Percentiles rank a stretch among this genome's conserved stretches.
These are phyloP conservation scores for Lachnellula willkommii DNA, from an alignment of 2,329 filamentous ascomycete genomes.

Conservation along the genomic window DNA sequence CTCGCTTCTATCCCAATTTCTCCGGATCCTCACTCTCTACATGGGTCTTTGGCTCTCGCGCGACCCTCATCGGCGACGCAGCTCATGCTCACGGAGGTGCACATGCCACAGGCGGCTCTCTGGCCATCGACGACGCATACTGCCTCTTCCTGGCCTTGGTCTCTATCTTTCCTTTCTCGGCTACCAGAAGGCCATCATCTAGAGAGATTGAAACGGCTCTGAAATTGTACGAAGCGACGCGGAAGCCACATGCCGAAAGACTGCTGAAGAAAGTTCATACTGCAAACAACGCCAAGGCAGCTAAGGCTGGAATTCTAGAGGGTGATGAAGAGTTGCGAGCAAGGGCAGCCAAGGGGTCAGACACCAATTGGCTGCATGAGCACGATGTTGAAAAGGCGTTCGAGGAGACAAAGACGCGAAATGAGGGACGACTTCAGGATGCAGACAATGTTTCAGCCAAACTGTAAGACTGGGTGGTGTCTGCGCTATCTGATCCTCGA, in stretches of 20 bases:
- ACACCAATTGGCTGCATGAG: slow-evolving; percentile 27
- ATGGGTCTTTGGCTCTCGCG: slow-evolving; percentile 30
- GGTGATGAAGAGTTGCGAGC: slow-evolving; percentile 28
- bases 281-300: slow-evolving; percentile 9
- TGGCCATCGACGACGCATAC: slow-evolving; percentile 38
- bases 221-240: slow-evolving; percentile 32
- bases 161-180: slow-evolving; percentile 11
- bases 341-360: slow-evolving; percentile 51
- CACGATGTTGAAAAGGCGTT: slow-evolving; percentile 27
- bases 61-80: slow-evolving; percentile 35
- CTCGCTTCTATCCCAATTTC: slow-evolving; percentile 34
- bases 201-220: slow-evolving; percentile 23
- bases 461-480: neutral
- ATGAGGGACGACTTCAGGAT: neutral
- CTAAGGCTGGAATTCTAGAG: slow-evolving; percentile 13
- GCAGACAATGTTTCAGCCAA: neutral
- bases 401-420: slow-evolving; percentile 5
- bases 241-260: slow-evolving; percentile 33
- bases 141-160: slow-evolving; percentile 25
- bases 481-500: neutral
- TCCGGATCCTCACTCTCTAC: slow-evolving; percentile 29
- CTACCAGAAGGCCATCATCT: slow-evolving; percentile 10
- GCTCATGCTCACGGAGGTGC: slow-evolving; percentile 37
- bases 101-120: slow-evolving; percentile 35
- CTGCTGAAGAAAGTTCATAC: slow-evolving; percentile 18